These are phyloP conservation scores for Podaxis pistillaris DNA, from an alignment of 768 basidiomycete species.

Conservation along the genomic window DNA sequence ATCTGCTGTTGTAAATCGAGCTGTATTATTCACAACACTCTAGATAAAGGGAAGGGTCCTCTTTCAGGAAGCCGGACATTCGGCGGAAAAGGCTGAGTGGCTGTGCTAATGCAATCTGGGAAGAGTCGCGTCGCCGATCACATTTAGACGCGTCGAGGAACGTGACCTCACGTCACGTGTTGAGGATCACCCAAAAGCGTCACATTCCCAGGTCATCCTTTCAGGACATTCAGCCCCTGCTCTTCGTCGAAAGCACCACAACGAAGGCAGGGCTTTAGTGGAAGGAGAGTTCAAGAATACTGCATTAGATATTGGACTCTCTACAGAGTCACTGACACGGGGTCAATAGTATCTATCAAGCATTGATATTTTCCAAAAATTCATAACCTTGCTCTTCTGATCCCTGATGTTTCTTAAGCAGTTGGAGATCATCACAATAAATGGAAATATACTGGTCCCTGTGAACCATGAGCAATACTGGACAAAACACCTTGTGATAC, in stretches of 20 bases:
- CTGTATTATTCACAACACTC: constrained; percentile 2
- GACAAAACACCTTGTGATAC: too few relatives aligned
- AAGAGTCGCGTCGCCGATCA: constrained; percentile 14
- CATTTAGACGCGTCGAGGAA: constrained; percentile 14
- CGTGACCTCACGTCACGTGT: constrained; percentile 14
- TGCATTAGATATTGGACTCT: neutral
- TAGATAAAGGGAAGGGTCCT: constrained; percentile 4
- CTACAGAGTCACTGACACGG: neutral
- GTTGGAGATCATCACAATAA: neutral
- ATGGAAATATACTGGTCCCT: too few relatives aligned
- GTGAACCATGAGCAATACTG: too few relatives aligned
- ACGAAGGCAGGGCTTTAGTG: neutral
- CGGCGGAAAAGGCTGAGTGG: neutral
- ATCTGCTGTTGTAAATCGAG: constrained; percentile 14
- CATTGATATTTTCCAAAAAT: neutral
- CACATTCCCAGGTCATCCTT: neutral
- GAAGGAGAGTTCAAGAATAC: neutral
- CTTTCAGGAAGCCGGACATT: neutral
- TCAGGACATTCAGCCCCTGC: neutral
- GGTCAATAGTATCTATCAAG: neutral
- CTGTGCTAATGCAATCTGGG: constrained; percentile 10
- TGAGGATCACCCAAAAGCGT: neutral
- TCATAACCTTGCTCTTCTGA: constrained; percentile 8
- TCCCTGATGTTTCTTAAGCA: neutral
- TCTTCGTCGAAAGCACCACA: neutral